Conservation (phyloP, 257 asterid genomes). For the Scutellaria galericulata region DNA sequence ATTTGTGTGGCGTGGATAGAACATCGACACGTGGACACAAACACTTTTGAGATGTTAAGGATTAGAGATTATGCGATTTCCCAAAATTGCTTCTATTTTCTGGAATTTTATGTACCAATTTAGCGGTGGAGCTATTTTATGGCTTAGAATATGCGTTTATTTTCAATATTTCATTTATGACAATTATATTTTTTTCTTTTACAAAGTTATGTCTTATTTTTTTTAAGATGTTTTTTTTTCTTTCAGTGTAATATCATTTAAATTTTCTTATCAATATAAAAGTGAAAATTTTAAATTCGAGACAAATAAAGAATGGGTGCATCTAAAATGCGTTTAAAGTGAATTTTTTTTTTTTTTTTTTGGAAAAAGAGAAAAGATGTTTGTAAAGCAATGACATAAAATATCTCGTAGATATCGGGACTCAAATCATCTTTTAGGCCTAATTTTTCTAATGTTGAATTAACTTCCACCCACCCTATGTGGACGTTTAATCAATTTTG, state of each 20-base stretch:
- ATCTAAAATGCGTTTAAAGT: no score
- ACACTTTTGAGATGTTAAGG: conserved; percentile 6
- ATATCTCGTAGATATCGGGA: conserved; percentile 19
- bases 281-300: no score
- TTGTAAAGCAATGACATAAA: background rate
- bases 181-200: no score
- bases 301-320: no score
- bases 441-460: conserved; percentile 25
- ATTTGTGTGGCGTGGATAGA: conserved; percentile 51
- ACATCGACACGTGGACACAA: conserved; percentile 53
- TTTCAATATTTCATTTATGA: conserved; percentile 7
- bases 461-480: conserved; percentile 28
- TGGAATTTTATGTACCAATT: no score
- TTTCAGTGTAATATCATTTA: no score
- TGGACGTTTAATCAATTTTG: background rate
- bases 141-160: background rate
- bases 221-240: no score
- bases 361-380: background rate
- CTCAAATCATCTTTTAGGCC: background rate
- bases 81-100: background rate
- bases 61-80: conserved; percentile 18
- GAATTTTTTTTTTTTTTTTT: no score
- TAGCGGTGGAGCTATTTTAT: background rate
- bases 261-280: no score
- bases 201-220: no score